Base-by-base conservation (phyloP, 1,284 basidiomycete genomes). In the Naganishia sp. region DNA sequence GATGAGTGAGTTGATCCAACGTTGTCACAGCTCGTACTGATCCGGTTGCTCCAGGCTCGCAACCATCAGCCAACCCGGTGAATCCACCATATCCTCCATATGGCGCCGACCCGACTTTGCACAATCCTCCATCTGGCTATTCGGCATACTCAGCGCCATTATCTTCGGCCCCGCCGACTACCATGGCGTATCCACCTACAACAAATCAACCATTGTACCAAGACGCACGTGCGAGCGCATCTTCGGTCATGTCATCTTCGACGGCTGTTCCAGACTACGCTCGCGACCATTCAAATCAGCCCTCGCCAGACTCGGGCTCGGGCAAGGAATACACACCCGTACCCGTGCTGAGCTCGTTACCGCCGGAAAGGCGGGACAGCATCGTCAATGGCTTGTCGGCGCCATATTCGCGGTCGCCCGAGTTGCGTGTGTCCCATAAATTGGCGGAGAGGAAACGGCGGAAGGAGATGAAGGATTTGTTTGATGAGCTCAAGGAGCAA, bases 381-480 rank as follows among this genome's bases (percentile, higher is more conserved):
- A 71, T 70, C 57, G 76, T 75, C 61, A 84, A 87, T 43, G 66
- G 81, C 15, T 83, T 85, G 58, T 72, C 82, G 23, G 90, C 90
- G 15, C 92, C 92, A 5, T 97, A 96, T 79, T 94, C 93, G 63
- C 88, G 94, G 67, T 93, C 90, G 0, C 94, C 94, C 3, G 94
- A 97, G 77, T 83, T 97, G 50, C 86, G 93, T 62, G 86, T 96
- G 50, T 93, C 90, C 15, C 94, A 97, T 81, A 96, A 96, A 76
- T 85, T 96, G 23, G 94, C 94, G 2, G 94, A 97, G 80, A 83
- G 94, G 68, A 96, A 97, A 79, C 83, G 94, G 71, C 84, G 94
- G 76, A 95, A 94, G 81, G 94, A 97, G 80, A 97, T 97, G 94
- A 94, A 94, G 76, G 93, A 96, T 68, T 79, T 97, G 55, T 97